phyloP scores from a whole-genome alignment of 2,329 filamentous ascomycete species.

The Sporothrix variecibatus region DNA sequence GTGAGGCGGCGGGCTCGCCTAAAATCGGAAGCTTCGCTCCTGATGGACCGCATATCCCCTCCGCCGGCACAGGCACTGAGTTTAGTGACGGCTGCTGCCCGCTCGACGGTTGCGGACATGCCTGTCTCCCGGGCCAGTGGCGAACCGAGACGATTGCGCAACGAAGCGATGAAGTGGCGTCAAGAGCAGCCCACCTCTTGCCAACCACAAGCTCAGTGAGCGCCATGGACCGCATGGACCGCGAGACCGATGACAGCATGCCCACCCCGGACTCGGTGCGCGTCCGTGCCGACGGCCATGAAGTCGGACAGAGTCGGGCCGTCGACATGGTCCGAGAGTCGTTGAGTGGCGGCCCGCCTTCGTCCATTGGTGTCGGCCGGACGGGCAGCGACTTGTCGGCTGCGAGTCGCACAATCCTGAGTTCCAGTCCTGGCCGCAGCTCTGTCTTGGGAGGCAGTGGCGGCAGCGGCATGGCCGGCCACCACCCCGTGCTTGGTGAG shows the following conservation, averaged over 20 bases:
- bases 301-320: conserved; percentile 60
- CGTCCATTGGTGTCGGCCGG: not conserved
- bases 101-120: conserved; percentile 65
- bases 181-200: conserved; percentile 36
- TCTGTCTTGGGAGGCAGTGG: not conserved
- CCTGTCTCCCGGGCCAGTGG: conserved; percentile 61
- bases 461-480: not conserved
- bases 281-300: conserved; percentile 52
- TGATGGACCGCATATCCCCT: conserved; percentile 18
- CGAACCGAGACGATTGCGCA: conserved; percentile 50
- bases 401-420: conserved; percentile 42
- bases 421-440: conserved; percentile 50
- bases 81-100: conserved; percentile 61
- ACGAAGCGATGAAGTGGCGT: conserved; percentile 55
- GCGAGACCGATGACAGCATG: conserved; percentile 22
- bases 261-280: not conserved
- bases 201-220: not conserved
- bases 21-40: conserved; percentile 36
- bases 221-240: too few species aligned
- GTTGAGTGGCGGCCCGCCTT: conserved; percentile 38
- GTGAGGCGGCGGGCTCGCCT: not conserved
- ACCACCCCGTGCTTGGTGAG: conserved; percentile 21
- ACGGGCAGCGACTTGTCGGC: conserved; percentile 31
- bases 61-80: conserved; percentile 34
- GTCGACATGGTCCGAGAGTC: conserved; percentile 62